phyloP scores from a whole-genome alignment of 495 filamentous ascomycete genomes.

The Trichoderma erinaceum region DNA sequence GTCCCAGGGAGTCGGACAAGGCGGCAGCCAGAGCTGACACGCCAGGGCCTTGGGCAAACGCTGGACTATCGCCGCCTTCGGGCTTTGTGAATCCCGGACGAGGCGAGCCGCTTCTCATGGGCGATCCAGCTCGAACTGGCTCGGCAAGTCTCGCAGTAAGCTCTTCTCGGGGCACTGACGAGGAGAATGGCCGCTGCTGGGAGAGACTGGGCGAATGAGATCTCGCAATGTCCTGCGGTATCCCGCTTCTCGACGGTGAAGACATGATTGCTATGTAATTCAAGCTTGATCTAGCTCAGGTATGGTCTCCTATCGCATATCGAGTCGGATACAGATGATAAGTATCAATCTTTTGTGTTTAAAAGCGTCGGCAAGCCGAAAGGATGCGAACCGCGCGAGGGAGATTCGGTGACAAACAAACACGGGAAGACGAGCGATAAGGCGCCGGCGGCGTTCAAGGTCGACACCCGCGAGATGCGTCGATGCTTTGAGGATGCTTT shows the following conservation, averaged over 20 bases:
- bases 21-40: conserved; percentile 72
- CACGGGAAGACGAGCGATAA: not conserved
- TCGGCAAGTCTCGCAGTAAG: conserved; percentile 69
- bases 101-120: conserved; percentile 15
- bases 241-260: conserved; percentile 29
- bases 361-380: not conserved
- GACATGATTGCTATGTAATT: conserved; percentile 30
- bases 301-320: conserved; percentile 14
- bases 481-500: not conserved
- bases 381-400: not conserved
- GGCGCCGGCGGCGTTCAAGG: not conserved
- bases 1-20: conserved; percentile 58
- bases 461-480: not conserved
- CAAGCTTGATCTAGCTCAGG: not conserved
- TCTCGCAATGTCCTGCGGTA: conserved; percentile 31
- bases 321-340: not conserved
- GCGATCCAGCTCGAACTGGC: conserved; percentile 53
- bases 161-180: conserved; percentile 52
- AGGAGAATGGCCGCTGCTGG: conserved; percentile 34
- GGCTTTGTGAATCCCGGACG: conserved; percentile 25
- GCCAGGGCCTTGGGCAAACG: conserved; percentile 49
- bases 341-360: not conserved
- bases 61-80: conserved; percentile 35
- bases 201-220: conserved; percentile 43
- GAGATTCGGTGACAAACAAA: conserved; percentile 3